Evolutionary conservation across 2,329 filamentous ascomycete species (phyloP).

Genomic region (Magnaporthiopsis incrustans): DNA sequence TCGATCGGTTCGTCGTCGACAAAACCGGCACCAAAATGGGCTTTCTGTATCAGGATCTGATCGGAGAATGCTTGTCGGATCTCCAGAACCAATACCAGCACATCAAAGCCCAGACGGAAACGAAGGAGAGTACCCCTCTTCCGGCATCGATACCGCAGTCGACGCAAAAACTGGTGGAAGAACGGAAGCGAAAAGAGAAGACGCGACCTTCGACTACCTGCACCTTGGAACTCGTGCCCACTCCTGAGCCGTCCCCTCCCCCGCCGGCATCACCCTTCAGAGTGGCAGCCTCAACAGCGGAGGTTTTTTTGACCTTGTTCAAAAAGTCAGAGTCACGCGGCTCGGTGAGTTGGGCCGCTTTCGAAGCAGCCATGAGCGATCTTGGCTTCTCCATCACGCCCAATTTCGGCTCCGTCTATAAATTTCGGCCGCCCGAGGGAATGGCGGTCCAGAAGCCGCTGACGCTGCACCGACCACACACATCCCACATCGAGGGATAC

Average conservation of each 20-base stretch:
- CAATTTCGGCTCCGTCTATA: constrained; percentile 33
- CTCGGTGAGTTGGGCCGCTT: constrained; percentile 26
- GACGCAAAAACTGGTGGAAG: constrained; percentile 20
- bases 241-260: background rate
- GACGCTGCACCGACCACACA: constrained; percentile 29
- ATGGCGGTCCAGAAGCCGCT: constrained; percentile 21
- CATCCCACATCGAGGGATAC: constrained; percentile 26
- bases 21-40: constrained; percentile 30
- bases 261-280: constrained; percentile 17
- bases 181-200: constrained; percentile 34
- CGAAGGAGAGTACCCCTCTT: constrained; percentile 14
- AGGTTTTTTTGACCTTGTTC: constrained; percentile 30
- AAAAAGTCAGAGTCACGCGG: constrained; percentile 20
- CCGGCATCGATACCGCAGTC: constrained; percentile 13
- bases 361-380: constrained; percentile 32
- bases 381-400: constrained; percentile 32
- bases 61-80: constrained; percentile 15
- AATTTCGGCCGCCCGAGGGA: constrained; percentile 24
- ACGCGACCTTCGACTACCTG: constrained; percentile 30
- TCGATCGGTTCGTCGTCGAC: constrained; percentile 22
- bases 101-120: constrained; percentile 16
- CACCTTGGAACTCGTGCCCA: constrained; percentile 21
- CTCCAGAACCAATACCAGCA: constrained; percentile 23
- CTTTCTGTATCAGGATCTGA: background rate
- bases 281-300: constrained; percentile 28